Percentiles rank a stretch among this genome's conserved stretches.
Evolutionary conservation across 306 rosid species (phyloP).

Genomic region (Casuarina equisetifolia): DNA sequence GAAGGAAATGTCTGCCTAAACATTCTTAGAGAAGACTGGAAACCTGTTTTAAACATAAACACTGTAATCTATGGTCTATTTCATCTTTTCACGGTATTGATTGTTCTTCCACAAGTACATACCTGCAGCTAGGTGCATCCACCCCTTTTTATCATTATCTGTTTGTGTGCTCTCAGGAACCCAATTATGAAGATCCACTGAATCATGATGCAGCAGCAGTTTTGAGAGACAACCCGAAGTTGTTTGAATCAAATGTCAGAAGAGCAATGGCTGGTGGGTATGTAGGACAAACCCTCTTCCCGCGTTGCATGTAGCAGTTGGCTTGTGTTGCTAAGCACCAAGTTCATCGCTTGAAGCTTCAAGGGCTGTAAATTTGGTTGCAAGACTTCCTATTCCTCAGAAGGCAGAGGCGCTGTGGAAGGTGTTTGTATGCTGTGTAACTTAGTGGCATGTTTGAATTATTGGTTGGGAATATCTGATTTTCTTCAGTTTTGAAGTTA

Average conservation of each 20-base stretch:
- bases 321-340: conserved; percentile 24
- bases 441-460: conserved; percentile 37
- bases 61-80: conserved; percentile 51
- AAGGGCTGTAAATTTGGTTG: conserved; percentile 28
- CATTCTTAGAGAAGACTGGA: conserved; percentile 66
- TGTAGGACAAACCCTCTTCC: conserved; percentile 50
- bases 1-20: conserved; percentile 70
- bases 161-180: conserved; percentile 36
- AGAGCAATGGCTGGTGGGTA: conserved; percentile 67
- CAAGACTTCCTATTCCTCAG: conserved; percentile 19
- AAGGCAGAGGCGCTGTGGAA: not conserved
- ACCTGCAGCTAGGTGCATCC: not conserved
- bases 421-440: conserved; percentile 28
- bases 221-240: conserved; percentile 51
- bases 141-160: not conserved
- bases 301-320: conserved; percentile 42
- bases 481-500: conserved; percentile 20
- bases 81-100: conserved; percentile 56
- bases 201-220: conserved; percentile 60
- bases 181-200: conserved; percentile 54
- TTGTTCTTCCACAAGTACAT: not conserved
- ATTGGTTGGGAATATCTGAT: conserved; percentile 20
- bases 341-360: conserved; percentile 14
- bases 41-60: conserved; percentile 52
- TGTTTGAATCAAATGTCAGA: conserved; percentile 56